These are phyloP conservation scores for Leucocoprinus sp. DNA, from an alignment of 768 basidiomycete species.

Conservation along the genomic window DNA sequence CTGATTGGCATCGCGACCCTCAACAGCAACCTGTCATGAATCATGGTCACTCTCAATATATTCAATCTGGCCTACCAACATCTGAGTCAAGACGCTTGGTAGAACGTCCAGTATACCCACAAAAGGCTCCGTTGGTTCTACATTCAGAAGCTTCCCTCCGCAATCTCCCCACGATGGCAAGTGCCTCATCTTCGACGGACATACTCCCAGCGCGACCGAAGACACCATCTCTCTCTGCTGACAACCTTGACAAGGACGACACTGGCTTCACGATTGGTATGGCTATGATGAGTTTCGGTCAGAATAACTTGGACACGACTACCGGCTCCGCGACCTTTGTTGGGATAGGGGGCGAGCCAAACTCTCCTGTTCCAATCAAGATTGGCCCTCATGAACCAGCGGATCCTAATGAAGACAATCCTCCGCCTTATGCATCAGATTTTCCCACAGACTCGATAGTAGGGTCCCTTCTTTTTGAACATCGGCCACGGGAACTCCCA, in stretches of 20 bases:
- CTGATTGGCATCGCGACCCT: constrained; percentile 8
- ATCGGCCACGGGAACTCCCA: not conserved
- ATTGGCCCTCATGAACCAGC: not conserved
- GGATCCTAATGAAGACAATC: not conserved
- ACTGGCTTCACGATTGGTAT: constrained; percentile 21
- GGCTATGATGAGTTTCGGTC: constrained; percentile 18
- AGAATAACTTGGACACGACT: constrained; percentile 12
- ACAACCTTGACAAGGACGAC: constrained; percentile 10
- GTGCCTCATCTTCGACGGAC: not conserved
- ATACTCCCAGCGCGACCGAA: not conserved
- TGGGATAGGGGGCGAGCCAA: not conserved
- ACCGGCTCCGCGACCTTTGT: not conserved
- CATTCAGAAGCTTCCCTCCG: not conserved
- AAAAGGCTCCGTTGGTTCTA: not conserved
- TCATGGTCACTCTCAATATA: constrained; percentile 6
- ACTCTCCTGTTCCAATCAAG: not conserved
- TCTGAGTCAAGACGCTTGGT: constrained; percentile 1
- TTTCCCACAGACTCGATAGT: not conserved
- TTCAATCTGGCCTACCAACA: not conserved
- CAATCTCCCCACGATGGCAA: not conserved
- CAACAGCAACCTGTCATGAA: not conserved
- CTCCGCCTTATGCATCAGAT: not conserved
- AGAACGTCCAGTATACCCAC: not conserved
- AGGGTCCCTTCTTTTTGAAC: not conserved
- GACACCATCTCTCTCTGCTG: constrained; percentile 7